phyloP scores from a whole-genome alignment of 1,139 yeast genomes.

The Geotrichum siamense region DNA sequence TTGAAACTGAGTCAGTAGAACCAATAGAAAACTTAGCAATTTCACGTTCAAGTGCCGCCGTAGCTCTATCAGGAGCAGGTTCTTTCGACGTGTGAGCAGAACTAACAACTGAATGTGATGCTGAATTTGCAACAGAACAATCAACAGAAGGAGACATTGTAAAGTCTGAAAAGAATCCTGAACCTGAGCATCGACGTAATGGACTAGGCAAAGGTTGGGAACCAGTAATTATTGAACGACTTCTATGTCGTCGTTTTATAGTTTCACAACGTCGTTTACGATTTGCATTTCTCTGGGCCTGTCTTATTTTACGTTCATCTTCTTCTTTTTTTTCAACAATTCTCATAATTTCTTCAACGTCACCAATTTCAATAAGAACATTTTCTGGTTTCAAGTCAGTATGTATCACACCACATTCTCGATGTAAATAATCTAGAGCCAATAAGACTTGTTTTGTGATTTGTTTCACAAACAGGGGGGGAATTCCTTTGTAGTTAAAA shows the following conservation, averaged over 20 bases:
- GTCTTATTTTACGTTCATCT: slow-evolving; percentile 14
- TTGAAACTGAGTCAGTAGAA: slow-evolving; percentile 2
- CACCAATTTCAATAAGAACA: slow-evolving; percentile 71
- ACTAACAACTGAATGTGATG: slow-evolving; percentile 18
- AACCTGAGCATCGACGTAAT: slow-evolving; percentile 35
- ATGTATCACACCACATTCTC: slow-evolving; percentile 84
- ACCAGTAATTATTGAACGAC: slow-evolving; percentile 75
- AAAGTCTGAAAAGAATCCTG: slow-evolving; percentile 25
- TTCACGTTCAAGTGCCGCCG: too few species aligned
- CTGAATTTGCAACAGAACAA: slow-evolving; percentile 11
- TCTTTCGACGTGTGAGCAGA: slow-evolving; percentile 11
- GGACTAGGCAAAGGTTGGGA: slow-evolving; percentile 84
- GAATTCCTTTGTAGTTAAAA: slow-evolving; percentile 64
- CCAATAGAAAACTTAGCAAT: neutral
- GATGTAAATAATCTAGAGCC: slow-evolving; percentile 73
- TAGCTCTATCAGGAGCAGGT: neutral
- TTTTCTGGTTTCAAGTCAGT: slow-evolving; percentile 90
- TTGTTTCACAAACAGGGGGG: slow-evolving; percentile 66
- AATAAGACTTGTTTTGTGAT: slow-evolving; percentile 70
- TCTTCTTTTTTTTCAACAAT: slow-evolving; percentile 47
- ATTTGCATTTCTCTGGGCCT: slow-evolving; percentile 47
- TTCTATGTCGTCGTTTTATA: slow-evolving; percentile 35
- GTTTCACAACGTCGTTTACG: slow-evolving; percentile 30
- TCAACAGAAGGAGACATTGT: slow-evolving; percentile 22
- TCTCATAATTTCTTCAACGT: slow-evolving; percentile 61